phyloP scores from a whole-genome alignment of 129 eudicot species.

The Lactuca saligna region DNA sequence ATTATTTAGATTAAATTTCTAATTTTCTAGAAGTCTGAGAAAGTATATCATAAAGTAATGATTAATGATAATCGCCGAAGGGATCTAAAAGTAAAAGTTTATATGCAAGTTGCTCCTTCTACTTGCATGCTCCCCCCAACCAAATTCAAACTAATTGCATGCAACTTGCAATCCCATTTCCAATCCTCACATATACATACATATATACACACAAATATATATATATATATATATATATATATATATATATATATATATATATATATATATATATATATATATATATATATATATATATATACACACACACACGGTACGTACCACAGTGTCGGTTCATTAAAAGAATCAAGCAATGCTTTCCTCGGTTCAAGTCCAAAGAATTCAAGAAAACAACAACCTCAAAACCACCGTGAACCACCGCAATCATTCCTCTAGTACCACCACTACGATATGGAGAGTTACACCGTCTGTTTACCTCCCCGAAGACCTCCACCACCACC shows the following conservation, averaged over 20 bases:
- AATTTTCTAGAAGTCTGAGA: not conserved
- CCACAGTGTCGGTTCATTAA: not conserved
- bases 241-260: slow-evolving; percentile 2
- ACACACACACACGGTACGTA: not conserved
- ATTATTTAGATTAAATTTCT: not conserved
- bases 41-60: slow-evolving; percentile 1
- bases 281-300: not conserved
- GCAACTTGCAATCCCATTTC: slow-evolving; percentile 36
- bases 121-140: slow-evolving; percentile 31
- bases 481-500: slow-evolving; percentile 48
- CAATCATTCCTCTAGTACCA: slow-evolving; percentile 15
- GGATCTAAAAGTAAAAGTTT: slow-evolving; percentile 16
- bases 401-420: slow-evolving; percentile 26
- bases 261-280: not conserved
- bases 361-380: slow-evolving; percentile 52
- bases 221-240: not conserved
- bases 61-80: slow-evolving; percentile 8
- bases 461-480: slow-evolving; percentile 45
- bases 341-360: slow-evolving; percentile 28
- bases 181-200: slow-evolving; percentile 14
- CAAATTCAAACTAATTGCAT: slow-evolving; percentile 41
- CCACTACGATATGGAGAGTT: slow-evolving; percentile 19
- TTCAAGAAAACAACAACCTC: slow-evolving; percentile 28
- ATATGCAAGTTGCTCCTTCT: slow-evolving; percentile 36
- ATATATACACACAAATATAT: too few relatives aligned